These are phyloP conservation scores for Conticribra guillardii DNA, from an alignment of 108 stramenopile species.

Conservation along the genomic window DNA sequence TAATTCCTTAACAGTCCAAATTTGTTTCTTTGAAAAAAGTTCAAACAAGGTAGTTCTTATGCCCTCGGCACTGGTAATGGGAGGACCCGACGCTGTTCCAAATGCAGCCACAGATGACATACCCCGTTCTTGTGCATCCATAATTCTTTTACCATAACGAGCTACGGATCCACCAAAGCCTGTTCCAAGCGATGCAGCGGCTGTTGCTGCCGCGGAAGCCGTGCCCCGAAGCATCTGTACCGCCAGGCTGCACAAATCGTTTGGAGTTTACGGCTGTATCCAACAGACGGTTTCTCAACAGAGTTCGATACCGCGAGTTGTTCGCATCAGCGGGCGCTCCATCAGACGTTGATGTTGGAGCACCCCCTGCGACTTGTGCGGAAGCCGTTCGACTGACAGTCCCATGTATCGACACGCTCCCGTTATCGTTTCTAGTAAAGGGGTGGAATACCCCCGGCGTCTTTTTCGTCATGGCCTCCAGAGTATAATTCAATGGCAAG, in stretches of 20 bases:
- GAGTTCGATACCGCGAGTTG: constrained; percentile 61
- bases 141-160: constrained; percentile 67
- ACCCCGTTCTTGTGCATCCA: constrained; percentile 53
- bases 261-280: constrained; percentile 70
- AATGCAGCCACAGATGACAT: constrained; percentile 5
- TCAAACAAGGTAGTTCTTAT: constrained; percentile 76
- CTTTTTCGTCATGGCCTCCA: constrained; percentile 87
- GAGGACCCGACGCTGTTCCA: constrained; percentile 25
- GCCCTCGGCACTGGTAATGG: constrained; percentile 53
- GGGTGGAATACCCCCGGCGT: constrained; percentile 74
- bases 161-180: constrained; percentile 84
- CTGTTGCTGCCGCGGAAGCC: constrained; percentile 50
- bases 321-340: constrained; percentile 21
- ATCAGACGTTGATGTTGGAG: constrained; percentile 1
- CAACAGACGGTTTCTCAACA: constrained; percentile 73
- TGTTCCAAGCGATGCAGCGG: constrained; percentile 44
- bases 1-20: constrained; percentile 83
- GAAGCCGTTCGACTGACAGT: constrained; percentile 73
- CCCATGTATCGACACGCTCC: constrained; percentile 77
- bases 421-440: constrained; percentile 65
- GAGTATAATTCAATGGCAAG: constrained; percentile 78
- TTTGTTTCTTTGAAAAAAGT: constrained; percentile 70
- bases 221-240: constrained; percentile 55
- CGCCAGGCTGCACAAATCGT: constrained; percentile 84
- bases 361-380: constrained; percentile 62